Conservation (phyloP, 352 stramenopile genomes). For the Globisporangium spiculum region DNA sequence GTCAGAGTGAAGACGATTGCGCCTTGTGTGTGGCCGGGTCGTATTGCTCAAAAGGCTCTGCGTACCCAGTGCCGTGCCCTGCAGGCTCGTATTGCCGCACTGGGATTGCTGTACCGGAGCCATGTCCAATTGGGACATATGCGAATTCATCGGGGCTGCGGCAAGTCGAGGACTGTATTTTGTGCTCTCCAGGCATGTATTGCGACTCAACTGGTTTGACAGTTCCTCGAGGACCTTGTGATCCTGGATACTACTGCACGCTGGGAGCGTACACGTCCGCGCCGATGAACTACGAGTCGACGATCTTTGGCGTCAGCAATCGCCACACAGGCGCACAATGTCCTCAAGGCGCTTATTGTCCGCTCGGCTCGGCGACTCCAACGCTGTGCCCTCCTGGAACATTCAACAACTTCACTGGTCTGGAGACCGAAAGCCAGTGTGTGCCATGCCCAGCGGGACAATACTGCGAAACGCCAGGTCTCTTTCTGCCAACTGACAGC, state of each 20-base stretch:
- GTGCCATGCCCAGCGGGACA: slow-evolving; percentile 68
- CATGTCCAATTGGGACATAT: slow-evolving; percentile 90
- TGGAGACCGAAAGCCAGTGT: slow-evolving; percentile 74
- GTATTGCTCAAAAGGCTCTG: slow-evolving; percentile 65
- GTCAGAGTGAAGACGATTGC: slow-evolving; percentile 69
- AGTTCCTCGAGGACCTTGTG: slow-evolving; percentile 68
- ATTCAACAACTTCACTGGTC: slow-evolving; percentile 68
- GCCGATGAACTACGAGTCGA: slow-evolving; percentile 76
- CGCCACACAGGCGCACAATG: slow-evolving; percentile 67
- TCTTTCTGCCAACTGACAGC: slow-evolving; percentile 59
- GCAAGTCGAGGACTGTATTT: slow-evolving; percentile 81
- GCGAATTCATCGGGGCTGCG: slow-evolving; percentile 72
- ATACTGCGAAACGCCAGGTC: slow-evolving; percentile 73
- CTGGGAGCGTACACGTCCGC: slow-evolving; percentile 87
- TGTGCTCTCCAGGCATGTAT: slow-evolving; percentile 89
- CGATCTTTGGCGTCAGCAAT: slow-evolving; percentile 62
- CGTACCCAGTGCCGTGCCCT: slow-evolving; percentile 66
- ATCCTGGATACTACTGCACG: slow-evolving; percentile 91
- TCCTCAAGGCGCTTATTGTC: slow-evolving; percentile 67
- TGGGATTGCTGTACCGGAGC: slow-evolving; percentile 62
- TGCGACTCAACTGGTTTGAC: slow-evolving; percentile 87
- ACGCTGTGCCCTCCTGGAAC: slow-evolving; percentile 72
- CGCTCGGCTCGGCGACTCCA: slow-evolving; percentile 52
- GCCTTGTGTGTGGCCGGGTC: slow-evolving; percentile 62
- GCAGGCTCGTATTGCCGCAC: slow-evolving; percentile 88